A percentile compares a stretch with the other conserved stretches of the same genome.
Conservation (phyloP, 305 asterid genomes). For the Ilex paraguariensis region DNA sequence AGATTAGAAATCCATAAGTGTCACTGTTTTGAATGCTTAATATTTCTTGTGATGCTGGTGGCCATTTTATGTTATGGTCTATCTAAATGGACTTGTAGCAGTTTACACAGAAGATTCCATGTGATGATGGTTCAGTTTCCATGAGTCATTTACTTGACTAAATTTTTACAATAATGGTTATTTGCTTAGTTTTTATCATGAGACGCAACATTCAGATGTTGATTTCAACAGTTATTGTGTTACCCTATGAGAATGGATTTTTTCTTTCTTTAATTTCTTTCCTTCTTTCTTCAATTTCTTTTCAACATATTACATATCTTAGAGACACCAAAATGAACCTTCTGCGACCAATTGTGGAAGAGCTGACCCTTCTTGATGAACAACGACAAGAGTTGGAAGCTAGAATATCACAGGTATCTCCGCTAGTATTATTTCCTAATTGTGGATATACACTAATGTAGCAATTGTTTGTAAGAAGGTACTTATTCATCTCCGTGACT, state of each 20-base stretch:
- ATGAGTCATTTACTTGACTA: background rate
- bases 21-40: too few relatives aligned
- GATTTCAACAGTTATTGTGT: background rate
- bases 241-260: background rate
- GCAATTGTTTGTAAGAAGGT: background rate
- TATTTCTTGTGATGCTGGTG: too few relatives aligned
- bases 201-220: background rate
- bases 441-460: background rate
- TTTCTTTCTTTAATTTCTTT: too few relatives aligned
- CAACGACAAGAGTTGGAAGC: constrained; percentile 40
- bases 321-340: constrained; percentile 47
- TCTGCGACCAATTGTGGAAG: constrained; percentile 47
- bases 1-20: too few relatives aligned
- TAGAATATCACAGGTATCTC: constrained; percentile 52
- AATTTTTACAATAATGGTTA: too few relatives aligned
- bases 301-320: constrained; percentile 2
- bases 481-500: constrained; percentile 19
- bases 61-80: too few relatives aligned
- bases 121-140: too few relatives aligned
- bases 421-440: background rate
- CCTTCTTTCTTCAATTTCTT: background rate
- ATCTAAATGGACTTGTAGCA: too few relatives aligned
- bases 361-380: constrained; percentile 46
- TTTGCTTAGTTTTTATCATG: background rate
- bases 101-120: too few relatives aligned